Percentiles rank a stretch among this genome's conserved stretches.
phyloP scores from a whole-genome alignment of 495 filamentous ascomycete species.

The Trichoderma parareesei region DNA sequence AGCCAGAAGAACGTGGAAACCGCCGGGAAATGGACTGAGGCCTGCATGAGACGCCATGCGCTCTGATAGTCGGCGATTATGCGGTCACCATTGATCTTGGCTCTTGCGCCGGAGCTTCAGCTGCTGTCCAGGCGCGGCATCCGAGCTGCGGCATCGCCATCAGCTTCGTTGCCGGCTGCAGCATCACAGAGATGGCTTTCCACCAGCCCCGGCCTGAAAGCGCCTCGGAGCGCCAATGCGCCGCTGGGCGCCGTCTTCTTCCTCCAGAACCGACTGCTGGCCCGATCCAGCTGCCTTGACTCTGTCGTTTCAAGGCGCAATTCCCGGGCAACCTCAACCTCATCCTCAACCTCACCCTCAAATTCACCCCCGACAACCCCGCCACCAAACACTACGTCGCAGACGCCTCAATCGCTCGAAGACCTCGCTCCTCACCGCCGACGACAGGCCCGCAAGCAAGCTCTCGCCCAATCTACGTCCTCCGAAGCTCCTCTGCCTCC shows the following conservation, averaged over 20 bases:
- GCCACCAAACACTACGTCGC: background rate
- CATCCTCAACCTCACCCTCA: constrained; percentile 1
- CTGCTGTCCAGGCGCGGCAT: background rate
- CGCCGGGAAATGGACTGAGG: background rate
- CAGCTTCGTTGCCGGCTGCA: too few species aligned
- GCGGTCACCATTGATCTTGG: constrained; percentile 5
- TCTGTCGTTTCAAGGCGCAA: background rate
- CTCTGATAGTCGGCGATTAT: constrained; percentile 10
- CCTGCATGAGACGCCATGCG: constrained; percentile 5
- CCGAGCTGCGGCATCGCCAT: background rate
- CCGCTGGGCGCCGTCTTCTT: background rate
- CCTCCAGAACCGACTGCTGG: constrained; percentile 5
- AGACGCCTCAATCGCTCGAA: constrained; percentile 1
- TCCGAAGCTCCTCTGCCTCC: constrained; percentile 44
- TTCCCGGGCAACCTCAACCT: constrained; percentile 7
- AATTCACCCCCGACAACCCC: constrained; percentile 3
- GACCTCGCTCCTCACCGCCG: constrained; percentile 9
- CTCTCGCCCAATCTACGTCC: background rate
- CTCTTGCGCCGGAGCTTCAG: constrained; percentile 12
- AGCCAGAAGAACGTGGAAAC: background rate
- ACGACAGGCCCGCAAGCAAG: constrained; percentile 10
- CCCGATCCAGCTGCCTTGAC: constrained; percentile 5
- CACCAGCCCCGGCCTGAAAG: background rate
- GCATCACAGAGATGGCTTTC: constrained; percentile 3
- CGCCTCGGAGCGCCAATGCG: background rate